Evolutionary conservation across 345 rosid genomes (phyloP).

Genomic region (Euphorbia tirucalli): DNA sequence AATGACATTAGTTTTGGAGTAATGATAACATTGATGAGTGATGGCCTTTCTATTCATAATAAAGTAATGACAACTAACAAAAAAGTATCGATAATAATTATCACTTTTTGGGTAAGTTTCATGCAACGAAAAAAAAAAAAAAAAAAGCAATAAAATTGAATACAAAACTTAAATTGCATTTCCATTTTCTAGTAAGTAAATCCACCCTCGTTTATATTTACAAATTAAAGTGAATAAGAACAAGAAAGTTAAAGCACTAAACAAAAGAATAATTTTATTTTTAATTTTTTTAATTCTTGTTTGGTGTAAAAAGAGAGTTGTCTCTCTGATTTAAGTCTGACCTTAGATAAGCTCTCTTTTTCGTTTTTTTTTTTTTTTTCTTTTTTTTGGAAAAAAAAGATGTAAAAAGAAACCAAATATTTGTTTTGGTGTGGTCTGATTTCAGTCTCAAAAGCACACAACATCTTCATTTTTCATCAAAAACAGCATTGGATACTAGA

Average conservation of each 20-base stretch:
- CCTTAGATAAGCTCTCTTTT: not conserved
- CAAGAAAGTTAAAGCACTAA: slow-evolving; percentile 3
- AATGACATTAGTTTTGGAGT: not conserved
- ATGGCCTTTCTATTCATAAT: not conserved
- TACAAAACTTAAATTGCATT: not conserved
- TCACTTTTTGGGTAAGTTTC: not conserved
- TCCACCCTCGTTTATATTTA: slow-evolving; percentile 21
- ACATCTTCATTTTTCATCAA: not conserved
- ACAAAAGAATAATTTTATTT: not conserved
- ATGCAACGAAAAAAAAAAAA: too few species aligned
- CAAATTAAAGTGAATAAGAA: not conserved
- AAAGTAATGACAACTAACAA: not conserved
- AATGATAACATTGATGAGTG: not conserved
- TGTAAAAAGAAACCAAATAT: not conserved
- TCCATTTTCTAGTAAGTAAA: not conserved
- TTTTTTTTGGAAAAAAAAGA: slow-evolving; percentile 5
- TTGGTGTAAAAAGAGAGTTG: slow-evolving; percentile 1
- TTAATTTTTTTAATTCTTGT: not conserved
- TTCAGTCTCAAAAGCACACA: not conserved
- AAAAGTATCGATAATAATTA: not conserved
- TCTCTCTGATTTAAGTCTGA: not conserved
- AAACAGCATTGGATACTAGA: not conserved
- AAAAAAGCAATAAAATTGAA: not conserved
- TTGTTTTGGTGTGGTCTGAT: too few species aligned
- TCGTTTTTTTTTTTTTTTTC: too few species aligned